Evolutionary conservation across 345 rosid species (phyloP).

Genomic region (Alliaria petiolata): DNA sequence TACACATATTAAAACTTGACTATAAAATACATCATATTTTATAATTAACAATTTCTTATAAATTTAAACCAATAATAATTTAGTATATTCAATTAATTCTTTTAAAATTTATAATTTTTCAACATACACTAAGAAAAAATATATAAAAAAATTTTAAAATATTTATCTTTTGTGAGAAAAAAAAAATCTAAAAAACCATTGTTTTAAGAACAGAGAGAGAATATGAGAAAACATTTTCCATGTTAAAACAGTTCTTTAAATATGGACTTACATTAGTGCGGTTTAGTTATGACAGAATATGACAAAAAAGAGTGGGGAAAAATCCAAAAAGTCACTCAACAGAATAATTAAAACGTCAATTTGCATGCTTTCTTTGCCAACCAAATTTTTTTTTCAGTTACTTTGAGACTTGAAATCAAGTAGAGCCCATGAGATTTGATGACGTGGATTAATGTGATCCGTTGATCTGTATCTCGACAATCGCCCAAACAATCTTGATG

Average conservation of each 20-base stretch:
- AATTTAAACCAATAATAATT: no score
- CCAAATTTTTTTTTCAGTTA: constrained; percentile 16
- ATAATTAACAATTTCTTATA: no score
- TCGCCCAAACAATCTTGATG: constrained; percentile 3
- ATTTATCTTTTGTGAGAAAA: no score
- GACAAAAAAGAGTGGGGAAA: constrained; percentile 12
- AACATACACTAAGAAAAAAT: no score
- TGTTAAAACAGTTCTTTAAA: constrained; percentile 1
- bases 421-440: not conserved
- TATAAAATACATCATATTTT: no score
- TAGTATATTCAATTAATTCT: no score
- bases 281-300: constrained; percentile 11
- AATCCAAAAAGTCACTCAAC: not conserved
- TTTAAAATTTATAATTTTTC: no score
- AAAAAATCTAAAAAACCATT: no score
- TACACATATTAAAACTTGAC: no score
- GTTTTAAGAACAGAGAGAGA: no score
- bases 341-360: constrained; percentile 13
- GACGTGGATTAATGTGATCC: not conserved
- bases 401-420: not conserved
- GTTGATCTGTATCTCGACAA: not conserved
- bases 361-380: constrained; percentile 12
- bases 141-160: no score
- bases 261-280: constrained; percentile 14
- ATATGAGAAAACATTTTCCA: no score